These are phyloP conservation scores for Penicillium sumatraense DNA, from an alignment of 2,329 filamentous ascomycete species.

Conservation along the genomic window DNA sequence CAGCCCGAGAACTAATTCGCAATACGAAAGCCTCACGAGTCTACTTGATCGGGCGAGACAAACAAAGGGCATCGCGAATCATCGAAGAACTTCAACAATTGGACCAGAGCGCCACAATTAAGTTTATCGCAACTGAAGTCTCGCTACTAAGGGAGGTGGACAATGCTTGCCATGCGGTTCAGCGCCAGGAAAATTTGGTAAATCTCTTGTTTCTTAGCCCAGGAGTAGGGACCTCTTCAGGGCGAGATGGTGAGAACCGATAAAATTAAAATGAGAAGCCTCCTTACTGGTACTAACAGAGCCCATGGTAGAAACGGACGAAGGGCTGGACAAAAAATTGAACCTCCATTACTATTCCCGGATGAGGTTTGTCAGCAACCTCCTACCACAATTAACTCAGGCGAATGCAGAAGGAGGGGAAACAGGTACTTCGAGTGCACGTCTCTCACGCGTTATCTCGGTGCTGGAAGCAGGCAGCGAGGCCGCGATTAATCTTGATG, in stretches of 20 bases:
- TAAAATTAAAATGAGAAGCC: neutral
- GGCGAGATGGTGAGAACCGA: neutral
- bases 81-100: conserved; percentile 46
- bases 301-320: neutral
- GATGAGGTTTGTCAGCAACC: neutral
- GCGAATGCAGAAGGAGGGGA: neutral
- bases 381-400: neutral
- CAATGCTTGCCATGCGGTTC: conserved; percentile 51
- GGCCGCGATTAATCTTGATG: neutral
- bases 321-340: neutral
- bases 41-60: conserved; percentile 57
- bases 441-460: neutral
- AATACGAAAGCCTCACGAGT: neutral
- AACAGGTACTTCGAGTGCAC: neutral
- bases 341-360: neutral
- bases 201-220: conserved; percentile 48
- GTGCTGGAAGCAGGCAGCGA: neutral
- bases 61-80: conserved; percentile 42
- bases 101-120: conserved; percentile 51
- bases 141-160: conserved; percentile 59
- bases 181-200: conserved; percentile 40
- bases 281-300: neutral
- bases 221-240: neutral
- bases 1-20: neutral
- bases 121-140: conserved; percentile 56